Percentiles rank a stretch among this genome's conserved stretches.
These are phyloP conservation scores for Starmerella geochares DNA, from an alignment of 805 yeast genomes.

Conservation along the genomic window DNA sequence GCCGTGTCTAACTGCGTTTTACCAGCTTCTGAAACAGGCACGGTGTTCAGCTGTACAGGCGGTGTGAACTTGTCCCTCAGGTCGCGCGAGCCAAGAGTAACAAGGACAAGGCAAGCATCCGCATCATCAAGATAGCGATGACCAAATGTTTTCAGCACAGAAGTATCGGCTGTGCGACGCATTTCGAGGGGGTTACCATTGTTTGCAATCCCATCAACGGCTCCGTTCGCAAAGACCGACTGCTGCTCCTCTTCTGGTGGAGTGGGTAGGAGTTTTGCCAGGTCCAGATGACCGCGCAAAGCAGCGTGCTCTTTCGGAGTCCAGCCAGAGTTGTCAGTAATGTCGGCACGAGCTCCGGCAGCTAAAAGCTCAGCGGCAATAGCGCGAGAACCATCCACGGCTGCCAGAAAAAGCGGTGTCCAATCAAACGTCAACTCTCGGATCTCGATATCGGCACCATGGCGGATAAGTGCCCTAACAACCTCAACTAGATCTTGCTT, in stretches of 20 bases:
- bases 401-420: constrained; percentile 88
- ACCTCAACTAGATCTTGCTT: constrained; percentile 48
- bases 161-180: constrained; percentile 23
- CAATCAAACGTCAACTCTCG: constrained; percentile 76
- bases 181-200: background rate
- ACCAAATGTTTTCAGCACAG: constrained; percentile 74
- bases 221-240: background rate
- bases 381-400: constrained; percentile 64
- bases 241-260: constrained; percentile 11
- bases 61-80: constrained; percentile 49
- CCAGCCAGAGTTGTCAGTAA: constrained; percentile 83
- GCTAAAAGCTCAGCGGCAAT: constrained; percentile 48
- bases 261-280: constrained; percentile 47
- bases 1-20: constrained; percentile 86
- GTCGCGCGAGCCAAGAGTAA: constrained; percentile 82
- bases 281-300: constrained; percentile 69
- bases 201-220: background rate
- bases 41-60: constrained; percentile 51
- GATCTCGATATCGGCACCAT: constrained; percentile 63
- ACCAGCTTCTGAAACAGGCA: constrained; percentile 65
- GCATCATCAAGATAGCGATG: constrained; percentile 53
- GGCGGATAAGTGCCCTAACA: constrained; percentile 47
- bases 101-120: constrained; percentile 59
- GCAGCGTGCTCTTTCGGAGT: constrained; percentile 95
- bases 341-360: constrained; percentile 44